These are phyloP conservation scores for Kuraishia floccosa DNA, from an alignment of 805 yeast species.

Conservation along the genomic window DNA sequence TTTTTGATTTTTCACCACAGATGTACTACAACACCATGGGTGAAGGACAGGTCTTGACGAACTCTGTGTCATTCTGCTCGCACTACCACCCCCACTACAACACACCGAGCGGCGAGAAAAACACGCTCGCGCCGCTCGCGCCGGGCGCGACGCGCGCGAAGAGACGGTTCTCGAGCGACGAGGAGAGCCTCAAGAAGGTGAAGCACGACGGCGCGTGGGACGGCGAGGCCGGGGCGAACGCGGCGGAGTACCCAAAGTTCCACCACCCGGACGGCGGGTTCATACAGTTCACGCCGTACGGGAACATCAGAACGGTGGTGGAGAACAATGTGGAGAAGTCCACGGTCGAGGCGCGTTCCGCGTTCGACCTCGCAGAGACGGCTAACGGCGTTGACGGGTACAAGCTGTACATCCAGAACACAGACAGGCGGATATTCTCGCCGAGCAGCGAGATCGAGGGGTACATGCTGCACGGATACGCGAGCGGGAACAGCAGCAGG, in stretches of 20 bases:
- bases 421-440: constrained; percentile 4
- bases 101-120: too few species aligned
- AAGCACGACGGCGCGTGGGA: constrained; percentile 9
- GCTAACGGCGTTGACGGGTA: constrained; percentile 25
- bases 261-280: constrained; percentile 54
- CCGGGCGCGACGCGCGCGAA: constrained; percentile 18
- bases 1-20: neutral
- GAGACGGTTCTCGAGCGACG: constrained; percentile 24
- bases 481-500: constrained; percentile 1
- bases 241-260: constrained; percentile 39
- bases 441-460: constrained; percentile 21
- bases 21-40: constrained; percentile 1
- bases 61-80: too few species aligned
- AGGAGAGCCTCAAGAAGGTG: constrained; percentile 16
- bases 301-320: constrained; percentile 35
- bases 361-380: constrained; percentile 19
- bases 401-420: constrained; percentile 4
- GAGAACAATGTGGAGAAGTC: constrained; percentile 33
- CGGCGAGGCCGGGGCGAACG: neutral
- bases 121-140: too few species aligned
- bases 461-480: constrained; percentile 20
- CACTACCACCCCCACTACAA: too few species aligned
- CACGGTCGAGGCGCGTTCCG: constrained; percentile 32
- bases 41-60: neutral
- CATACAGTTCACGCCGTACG: constrained; percentile 52